These are phyloP conservation scores for Fusarium abutilonis DNA, from an alignment of 2,329 filamentous ascomycete species.

Conservation along the genomic window DNA sequence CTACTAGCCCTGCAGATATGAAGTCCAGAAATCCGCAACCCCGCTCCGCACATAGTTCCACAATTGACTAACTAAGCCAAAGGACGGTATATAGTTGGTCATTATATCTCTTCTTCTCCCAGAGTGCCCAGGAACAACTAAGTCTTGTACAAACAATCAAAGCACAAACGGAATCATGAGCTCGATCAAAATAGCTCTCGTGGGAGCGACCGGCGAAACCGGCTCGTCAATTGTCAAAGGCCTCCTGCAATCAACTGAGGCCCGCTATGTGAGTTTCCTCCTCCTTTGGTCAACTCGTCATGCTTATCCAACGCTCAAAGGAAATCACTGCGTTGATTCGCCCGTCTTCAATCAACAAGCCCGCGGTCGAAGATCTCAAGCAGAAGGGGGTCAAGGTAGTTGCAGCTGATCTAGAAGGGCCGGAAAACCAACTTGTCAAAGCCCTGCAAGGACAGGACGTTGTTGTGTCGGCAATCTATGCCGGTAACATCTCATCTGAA, in stretches of 20 bases:
- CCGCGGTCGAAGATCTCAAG: conserved; percentile 53
- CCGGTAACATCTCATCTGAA: conserved; percentile 56
- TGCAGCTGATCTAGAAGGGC: conserved; percentile 53
- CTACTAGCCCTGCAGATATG: no score
- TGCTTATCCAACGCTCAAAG: conserved; percentile 27
- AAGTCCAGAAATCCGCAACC: no score
- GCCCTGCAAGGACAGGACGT: conserved; percentile 55
- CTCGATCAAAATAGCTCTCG: conserved; percentile 43
- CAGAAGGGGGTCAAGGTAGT: conserved; percentile 56
- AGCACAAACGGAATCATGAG: no score
- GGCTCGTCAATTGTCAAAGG: conserved; percentile 52
- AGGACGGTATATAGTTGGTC: no score
- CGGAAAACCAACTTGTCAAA: conserved; percentile 54
- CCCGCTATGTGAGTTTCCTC: conserved; percentile 40
- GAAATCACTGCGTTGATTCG: conserved; percentile 59
- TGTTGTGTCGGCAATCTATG: conserved; percentile 49
- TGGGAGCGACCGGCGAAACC: conserved; percentile 56
- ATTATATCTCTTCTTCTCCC: no score
- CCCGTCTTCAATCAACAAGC: conserved; percentile 56
- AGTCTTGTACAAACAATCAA: no score
- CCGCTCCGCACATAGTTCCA: no score
- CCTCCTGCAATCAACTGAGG: conserved; percentile 46
- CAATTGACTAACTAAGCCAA: no score
- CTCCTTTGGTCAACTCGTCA: conserved; percentile 29
- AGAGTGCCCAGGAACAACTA: no score